Evolutionary conservation across 805 yeast species (phyloP), one percentile per base, ranked within the genome.

Genomic region (Grigorovia transvaalensis): DNA sequence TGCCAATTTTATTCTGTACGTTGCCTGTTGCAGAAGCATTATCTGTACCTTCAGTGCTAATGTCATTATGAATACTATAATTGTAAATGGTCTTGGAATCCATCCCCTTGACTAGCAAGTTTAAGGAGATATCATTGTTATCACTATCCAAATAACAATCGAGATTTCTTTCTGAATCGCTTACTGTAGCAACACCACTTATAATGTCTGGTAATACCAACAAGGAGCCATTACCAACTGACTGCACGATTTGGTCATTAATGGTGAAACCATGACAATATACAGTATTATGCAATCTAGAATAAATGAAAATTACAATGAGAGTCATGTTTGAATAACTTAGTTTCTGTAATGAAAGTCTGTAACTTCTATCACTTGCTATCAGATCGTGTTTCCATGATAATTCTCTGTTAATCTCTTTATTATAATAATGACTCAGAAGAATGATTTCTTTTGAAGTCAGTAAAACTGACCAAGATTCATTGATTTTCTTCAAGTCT

Each of bases 301-400:
- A 64, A 46, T 48, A 54, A 1, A 63, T 47, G 45, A 56, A 56
- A 3, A 53, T 50, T 30, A 59, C 47, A 42, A 59, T 49, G 4
- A 56, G 47, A 7, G 49, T 48, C 4, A 35, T 46, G 18, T 45
- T 48, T 12, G 47, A 51, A 30, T 47, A 45, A 2, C 57, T 58
- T 2, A 63, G 44, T 9, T 59, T 50, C 12, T 67, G 61, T 1
- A 74, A 60, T 1, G 63, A 56, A 50, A 84, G 51, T 49, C 63
- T 68, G 51, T 82, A 57, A 0, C 87, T 74, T 1, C 76, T 74
- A 57, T 87, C 95, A 0, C 63, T 56, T 8, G 76, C 72, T 45
- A 75, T 74, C 20, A 85, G 65, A 54, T 69, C 77, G 64, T 88
- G 96, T 54, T 82, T 84, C 90, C 95, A 85, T 0, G 90, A 77